Conservation (phyloP, 2,329 filamentous ascomycete genomes). For the Penicillium olsonii region DNA sequence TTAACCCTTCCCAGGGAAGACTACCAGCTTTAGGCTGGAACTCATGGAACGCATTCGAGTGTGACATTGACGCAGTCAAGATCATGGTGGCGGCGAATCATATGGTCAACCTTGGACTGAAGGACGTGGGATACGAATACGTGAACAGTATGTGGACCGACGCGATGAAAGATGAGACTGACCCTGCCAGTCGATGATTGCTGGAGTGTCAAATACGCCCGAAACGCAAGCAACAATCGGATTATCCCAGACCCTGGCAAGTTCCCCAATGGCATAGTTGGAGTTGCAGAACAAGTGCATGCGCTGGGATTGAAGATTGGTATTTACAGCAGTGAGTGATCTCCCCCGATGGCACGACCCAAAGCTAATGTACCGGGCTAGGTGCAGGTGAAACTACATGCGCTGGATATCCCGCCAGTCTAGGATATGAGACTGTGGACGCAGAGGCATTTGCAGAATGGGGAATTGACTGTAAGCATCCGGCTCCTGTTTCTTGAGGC, state of each 20-base stretch:
- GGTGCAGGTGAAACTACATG: constrained; percentile 49
- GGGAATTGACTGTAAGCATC: constrained; percentile 55
- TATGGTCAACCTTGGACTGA: constrained; percentile 49
- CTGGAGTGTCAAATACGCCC: constrained; percentile 52
- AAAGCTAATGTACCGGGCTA: constrained; percentile 3
- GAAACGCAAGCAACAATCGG: constrained; percentile 46
- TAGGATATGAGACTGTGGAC: constrained; percentile 60
- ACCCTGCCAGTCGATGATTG: constrained; percentile 57
- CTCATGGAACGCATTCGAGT: constrained; percentile 51
- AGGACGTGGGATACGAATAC: constrained; percentile 54
- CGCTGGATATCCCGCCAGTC: constrained; percentile 58
- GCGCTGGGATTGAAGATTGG: constrained; percentile 61
- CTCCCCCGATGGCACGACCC: rapidly evolving
- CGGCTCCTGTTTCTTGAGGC: neutral
- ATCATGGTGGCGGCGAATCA: constrained; percentile 50
- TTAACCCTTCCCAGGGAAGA: constrained; percentile 21
- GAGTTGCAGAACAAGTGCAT: constrained; percentile 57
- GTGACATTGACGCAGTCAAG: constrained; percentile 49
- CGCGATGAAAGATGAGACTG: constrained; percentile 26
- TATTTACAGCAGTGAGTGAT: constrained; percentile 56
- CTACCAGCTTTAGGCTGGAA: constrained; percentile 46
- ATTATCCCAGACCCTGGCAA: constrained; percentile 51
- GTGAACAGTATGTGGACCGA: constrained; percentile 49
- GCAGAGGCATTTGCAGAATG: constrained; percentile 60
- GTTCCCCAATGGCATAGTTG: constrained; percentile 62